Conservation (phyloP, 2,329 filamentous ascomycete species). For the Fusarium irregulare region DNA sequence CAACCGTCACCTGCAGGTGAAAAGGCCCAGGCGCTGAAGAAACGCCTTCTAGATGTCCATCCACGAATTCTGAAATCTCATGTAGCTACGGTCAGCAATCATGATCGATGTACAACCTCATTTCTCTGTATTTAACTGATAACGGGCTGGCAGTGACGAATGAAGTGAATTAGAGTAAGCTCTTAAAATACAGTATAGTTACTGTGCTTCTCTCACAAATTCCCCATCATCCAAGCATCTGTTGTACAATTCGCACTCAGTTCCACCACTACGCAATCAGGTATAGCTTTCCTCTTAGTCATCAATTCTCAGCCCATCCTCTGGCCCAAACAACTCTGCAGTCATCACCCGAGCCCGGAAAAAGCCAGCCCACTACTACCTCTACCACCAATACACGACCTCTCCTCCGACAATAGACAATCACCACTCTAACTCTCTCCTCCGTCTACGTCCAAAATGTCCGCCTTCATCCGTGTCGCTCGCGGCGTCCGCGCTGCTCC, state of each 20-base stretch:
- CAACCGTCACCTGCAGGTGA: not conserved
- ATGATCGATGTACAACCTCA: not conserved
- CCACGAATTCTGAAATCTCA: not conserved
- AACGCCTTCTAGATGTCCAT: not conserved
- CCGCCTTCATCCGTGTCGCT: conserved; percentile 75
- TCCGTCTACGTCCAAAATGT: conserved; percentile 68
- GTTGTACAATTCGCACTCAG: conserved; percentile 46
- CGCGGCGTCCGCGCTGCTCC: conserved; percentile 75
- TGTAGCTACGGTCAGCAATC: not conserved
- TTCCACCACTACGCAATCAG: conserved; percentile 39
- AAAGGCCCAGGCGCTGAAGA: not conserved
- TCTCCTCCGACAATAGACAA: conserved; percentile 34
- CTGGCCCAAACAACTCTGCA: conserved; percentile 48
- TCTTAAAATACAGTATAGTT: conserved; percentile 33
- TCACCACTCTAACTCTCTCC: conserved; percentile 38
- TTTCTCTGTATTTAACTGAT: not conserved
- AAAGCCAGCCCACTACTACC: conserved; percentile 44
- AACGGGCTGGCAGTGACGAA: conserved; percentile 34
- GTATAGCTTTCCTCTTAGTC: conserved; percentile 50
- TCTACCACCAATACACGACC: conserved; percentile 38
- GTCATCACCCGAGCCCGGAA: conserved; percentile 47
- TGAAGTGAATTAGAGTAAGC: conserved; percentile 43
- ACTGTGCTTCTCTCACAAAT: conserved; percentile 29
- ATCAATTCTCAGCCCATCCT: conserved; percentile 49
- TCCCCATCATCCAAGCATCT: not conserved